phyloP scores from a whole-genome alignment of 31 red algal species.

The Endocladia muricata region DNA sequence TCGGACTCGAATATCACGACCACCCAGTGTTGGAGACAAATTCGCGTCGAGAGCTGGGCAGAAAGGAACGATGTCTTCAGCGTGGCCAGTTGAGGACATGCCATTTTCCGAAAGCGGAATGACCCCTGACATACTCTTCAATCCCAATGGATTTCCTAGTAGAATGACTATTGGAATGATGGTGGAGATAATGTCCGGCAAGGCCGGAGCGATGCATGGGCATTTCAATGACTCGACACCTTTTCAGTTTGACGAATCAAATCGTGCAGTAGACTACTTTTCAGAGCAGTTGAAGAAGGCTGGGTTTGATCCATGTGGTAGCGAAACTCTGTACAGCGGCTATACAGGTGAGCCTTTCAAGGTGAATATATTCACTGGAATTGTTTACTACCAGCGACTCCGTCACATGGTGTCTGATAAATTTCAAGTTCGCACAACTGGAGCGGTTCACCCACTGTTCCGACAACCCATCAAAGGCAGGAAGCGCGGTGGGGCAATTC shows the following conservation, averaged over 20 bases:
- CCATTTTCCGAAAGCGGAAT: constrained; percentile 87
- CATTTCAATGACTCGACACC: constrained; percentile 72
- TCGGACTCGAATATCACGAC: constrained; percentile 57
- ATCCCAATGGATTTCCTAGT: constrained; percentile 97
- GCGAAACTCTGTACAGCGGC: constrained; percentile 79
- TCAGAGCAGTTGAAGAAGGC: constrained; percentile 61
- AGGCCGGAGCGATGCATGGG: constrained; percentile 76
- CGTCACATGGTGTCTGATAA: constrained; percentile 93
- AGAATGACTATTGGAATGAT: constrained; percentile 99
- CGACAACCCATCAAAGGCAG: constrained; percentile 86
- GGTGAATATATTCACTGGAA: constrained; percentile 86
- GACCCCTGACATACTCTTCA: constrained; percentile 92
- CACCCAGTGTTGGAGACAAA: constrained; percentile 87
- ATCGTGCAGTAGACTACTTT: constrained; percentile 78
- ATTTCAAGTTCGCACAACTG: constrained; percentile 88
- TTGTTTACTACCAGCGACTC: constrained; percentile 86
- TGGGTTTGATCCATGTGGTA: constrained; percentile 79
- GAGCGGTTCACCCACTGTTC: constrained; percentile 61
- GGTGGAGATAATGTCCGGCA: constrained; percentile 90
- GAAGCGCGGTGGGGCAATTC: constrained; percentile 85
- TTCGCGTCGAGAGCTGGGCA: constrained; percentile 90
- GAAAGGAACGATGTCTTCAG: constrained; percentile 82
- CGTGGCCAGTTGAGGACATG: constrained; percentile 91
- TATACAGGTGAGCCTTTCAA: constrained; percentile 88
- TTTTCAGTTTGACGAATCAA: constrained; percentile 70